Percentiles rank a stretch among this genome's conserved stretches.
Conservation (phyloP, 306 rosid species). For the Cajanus cajan region DNA sequence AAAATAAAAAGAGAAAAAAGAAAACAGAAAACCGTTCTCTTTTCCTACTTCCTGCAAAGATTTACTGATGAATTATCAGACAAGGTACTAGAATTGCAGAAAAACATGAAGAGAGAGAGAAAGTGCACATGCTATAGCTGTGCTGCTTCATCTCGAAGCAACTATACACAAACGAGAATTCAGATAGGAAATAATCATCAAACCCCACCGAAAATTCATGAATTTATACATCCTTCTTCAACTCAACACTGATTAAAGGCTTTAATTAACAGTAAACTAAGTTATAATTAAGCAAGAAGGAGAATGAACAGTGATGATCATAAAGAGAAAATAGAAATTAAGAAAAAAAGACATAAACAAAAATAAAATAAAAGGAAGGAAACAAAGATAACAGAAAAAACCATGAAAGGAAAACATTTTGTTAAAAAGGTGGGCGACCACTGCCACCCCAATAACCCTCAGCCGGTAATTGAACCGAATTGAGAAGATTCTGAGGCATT, state of each 20-base stretch:
- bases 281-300: conserved; percentile 48
- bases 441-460: conserved; percentile 78
- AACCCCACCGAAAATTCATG: conserved; percentile 42
- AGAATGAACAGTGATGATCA: conserved; percentile 44
- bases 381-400: conserved; percentile 27
- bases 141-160: conserved; percentile 60
- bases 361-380: background rate
- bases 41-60: conserved; percentile 39
- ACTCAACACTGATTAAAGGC: conserved; percentile 38
- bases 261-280: conserved; percentile 48
- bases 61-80: conserved; percentile 48
- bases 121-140: conserved; percentile 22
- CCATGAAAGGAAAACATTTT: conserved; percentile 16
- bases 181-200: conserved; percentile 5
- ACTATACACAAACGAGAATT: conserved; percentile 21
- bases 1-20: background rate
- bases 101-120: conserved; percentile 24
- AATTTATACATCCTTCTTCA: conserved; percentile 65
- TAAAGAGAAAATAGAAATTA: conserved; percentile 10
- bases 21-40: conserved; percentile 3
- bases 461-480: conserved; percentile 77
- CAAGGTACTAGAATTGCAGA: conserved; percentile 46
- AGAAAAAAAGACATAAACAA: background rate
- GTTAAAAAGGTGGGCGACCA: conserved; percentile 74
- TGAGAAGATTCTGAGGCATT: conserved; percentile 79